These are phyloP conservation scores for Rhodotorula mucilaginosa DNA, from an alignment of 1,284 basidiomycete species.

Conservation along the genomic window DNA sequence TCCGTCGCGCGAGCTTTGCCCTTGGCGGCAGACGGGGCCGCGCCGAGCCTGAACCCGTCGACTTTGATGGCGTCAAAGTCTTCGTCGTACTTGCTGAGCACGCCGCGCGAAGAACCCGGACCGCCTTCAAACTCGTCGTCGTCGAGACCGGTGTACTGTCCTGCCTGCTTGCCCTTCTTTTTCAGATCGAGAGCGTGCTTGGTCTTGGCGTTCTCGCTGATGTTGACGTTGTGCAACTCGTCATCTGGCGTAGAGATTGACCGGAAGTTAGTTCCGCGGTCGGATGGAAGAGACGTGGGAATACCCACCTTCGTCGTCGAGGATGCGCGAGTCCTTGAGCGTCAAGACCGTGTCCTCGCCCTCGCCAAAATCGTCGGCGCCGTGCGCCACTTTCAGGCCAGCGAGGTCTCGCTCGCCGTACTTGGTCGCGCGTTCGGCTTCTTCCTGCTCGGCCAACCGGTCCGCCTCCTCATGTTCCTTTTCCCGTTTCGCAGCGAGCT, in stretches of 20 bases:
- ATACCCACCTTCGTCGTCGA: slow-evolving; percentile 79
- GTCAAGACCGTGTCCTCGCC: slow-evolving; percentile 95
- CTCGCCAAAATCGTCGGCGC: slow-evolving; percentile 83
- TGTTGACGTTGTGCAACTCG: slow-evolving; percentile 89
- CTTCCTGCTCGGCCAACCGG: slow-evolving; percentile 65
- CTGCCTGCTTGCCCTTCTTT: slow-evolving; percentile 65
- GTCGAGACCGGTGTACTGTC: slow-evolving; percentile 90
- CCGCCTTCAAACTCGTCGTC: slow-evolving; percentile 54
- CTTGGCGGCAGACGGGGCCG: slow-evolving; percentile 8
- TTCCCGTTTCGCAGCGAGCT: slow-evolving; percentile 71
- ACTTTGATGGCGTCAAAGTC: slow-evolving; percentile 61
- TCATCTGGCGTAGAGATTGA: slow-evolving; percentile 65
- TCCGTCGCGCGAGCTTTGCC: slow-evolving; percentile 50
- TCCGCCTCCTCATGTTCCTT: slow-evolving; percentile 78
- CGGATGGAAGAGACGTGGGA: background rate
- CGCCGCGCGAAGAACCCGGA: slow-evolving; percentile 59
- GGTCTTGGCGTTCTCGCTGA: slow-evolving; percentile 78
- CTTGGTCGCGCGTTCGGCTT: slow-evolving; percentile 66
- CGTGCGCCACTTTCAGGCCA: slow-evolving; percentile 93
- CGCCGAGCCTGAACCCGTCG: slow-evolving; percentile 41
- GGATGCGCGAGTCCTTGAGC: slow-evolving; percentile 87
- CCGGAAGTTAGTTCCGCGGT: background rate
- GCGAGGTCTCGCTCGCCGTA: slow-evolving; percentile 64
- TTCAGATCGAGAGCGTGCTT: slow-evolving; percentile 79
- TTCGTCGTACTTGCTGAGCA: slow-evolving; percentile 93